A percentile compares a stretch with the other conserved stretches of the same genome.
phyloP scores from a whole-genome alignment of 2,329 filamentous ascomycete species.

The Albophoma yamanashiensis region DNA sequence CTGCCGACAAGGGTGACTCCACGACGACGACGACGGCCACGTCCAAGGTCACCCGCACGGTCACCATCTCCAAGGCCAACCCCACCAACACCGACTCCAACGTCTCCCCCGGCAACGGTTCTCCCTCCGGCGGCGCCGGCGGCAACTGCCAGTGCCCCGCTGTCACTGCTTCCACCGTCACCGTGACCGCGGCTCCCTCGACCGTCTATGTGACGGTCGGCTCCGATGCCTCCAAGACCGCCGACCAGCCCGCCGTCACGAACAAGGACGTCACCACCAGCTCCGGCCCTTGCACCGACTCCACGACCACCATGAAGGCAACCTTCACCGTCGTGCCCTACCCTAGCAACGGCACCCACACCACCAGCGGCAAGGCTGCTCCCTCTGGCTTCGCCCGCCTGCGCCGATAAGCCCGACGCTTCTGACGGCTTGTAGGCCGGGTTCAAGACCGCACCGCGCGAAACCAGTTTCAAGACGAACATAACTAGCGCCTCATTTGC shows the following conservation, averaged over 20 bases:
- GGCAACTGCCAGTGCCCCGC: slow-evolving; percentile 7
- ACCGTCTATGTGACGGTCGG: slow-evolving; percentile 25
- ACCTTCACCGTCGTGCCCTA: slow-evolving; percentile 29
- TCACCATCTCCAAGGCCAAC: slow-evolving; percentile 15
- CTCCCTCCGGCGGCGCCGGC: slow-evolving; percentile 5
- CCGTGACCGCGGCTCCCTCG: slow-evolving; percentile 19
- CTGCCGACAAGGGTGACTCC: slow-evolving; percentile 9
- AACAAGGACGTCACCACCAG: slow-evolving; percentile 6
- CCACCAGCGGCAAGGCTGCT: slow-evolving; percentile 18
- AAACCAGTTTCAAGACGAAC: neutral
- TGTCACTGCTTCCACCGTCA: slow-evolving; percentile 12
- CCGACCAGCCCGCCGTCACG: slow-evolving; percentile 12
- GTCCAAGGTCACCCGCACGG: slow-evolving; percentile 22
- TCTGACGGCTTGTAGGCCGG: neutral
- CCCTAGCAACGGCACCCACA: slow-evolving; percentile 27
- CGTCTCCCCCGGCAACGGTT: slow-evolving; percentile 2
- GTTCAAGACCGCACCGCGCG: neutral
- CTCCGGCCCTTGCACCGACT: slow-evolving; percentile 10
- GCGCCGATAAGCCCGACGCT: slow-evolving; percentile 16
- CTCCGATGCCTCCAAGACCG: slow-evolving; percentile 10
- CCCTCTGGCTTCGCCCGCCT: slow-evolving; percentile 25
- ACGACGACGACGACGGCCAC: slow-evolving; percentile 28
- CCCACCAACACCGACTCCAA: neutral
- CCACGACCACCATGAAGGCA: slow-evolving; percentile 15
- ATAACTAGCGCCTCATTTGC: neutral